Evolutionary conservation across 2,329 filamentous ascomycete species (phyloP), one percentile per base, ranked within the genome.

Genomic region (Westerdykella sp.): DNA sequence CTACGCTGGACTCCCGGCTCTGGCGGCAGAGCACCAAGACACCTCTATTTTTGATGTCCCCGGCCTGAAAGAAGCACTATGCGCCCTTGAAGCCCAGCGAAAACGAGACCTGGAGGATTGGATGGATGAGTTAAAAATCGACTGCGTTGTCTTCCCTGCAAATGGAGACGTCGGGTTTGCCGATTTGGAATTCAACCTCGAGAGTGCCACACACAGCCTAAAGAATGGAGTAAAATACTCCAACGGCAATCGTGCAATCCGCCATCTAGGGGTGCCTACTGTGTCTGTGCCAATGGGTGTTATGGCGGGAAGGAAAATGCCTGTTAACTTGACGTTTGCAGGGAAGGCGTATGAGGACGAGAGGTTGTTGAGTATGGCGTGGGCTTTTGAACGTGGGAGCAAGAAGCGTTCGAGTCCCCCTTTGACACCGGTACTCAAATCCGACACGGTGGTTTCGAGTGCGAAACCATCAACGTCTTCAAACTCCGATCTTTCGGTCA

Each of bases 231-330:
- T 79, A 4, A 71, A 69, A 34, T 79, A 78, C 45, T 72, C 69
- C 0, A 76, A 79, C 42, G 76, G 76, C 1, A 78, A 78, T 40
- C 62, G 74, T 1, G 73, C 72, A 0, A 61, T 80, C 1, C 64
- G 76, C 10, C 76, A 80, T 42, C 62, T 79, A 2, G 77, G 77
- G 0, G 68, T 80, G 0, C 77, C 77, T 0, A 76, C 73, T 0
- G 67, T 80, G 2, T 74, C 69, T 0, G 73, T 78, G 0, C 70
- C 75, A 0, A 79, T 79, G 76, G 76, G 76, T 0, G 44, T 68
- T 1, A 68, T 78, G 63, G 52, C 48, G 1, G 63, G 69, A 7
- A 73, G 65, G 37, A 48, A 54, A 1, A 77, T 80, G 71, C 76
- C 77, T 0, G 66, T 78, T 0, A 74, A 74, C 21, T 49, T 79